Percentiles rank a stretch among this genome's conserved stretches.
phyloP scores from a whole-genome alignment of 2,329 filamentous ascomycete species.

The Trichoderma sp. region DNA sequence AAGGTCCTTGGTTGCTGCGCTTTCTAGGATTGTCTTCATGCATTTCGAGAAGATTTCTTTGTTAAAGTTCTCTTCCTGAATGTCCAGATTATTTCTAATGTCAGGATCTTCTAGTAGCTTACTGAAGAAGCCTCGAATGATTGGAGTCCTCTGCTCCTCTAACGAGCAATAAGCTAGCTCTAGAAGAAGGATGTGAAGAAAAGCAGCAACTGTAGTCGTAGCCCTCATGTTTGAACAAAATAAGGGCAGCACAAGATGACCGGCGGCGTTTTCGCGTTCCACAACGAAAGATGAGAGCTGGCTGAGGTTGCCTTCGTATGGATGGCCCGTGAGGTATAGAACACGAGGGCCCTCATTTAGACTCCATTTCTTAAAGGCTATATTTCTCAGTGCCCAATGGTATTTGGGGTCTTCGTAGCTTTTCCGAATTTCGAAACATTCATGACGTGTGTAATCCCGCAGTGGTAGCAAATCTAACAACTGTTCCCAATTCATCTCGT shows the following conservation, averaged over 20 bases:
- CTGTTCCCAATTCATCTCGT: not conserved
- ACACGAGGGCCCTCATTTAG: not conserved
- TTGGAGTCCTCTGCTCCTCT: fast-evolving
- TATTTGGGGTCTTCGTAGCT: not conserved
- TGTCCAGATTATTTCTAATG: fast-evolving
- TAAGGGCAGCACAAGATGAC: not conserved
- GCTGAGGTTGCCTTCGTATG: too few species aligned
- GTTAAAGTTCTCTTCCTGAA: not conserved
- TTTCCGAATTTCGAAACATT: not conserved
- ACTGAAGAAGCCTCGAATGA: not conserved
- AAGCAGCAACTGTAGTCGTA: fast-evolving
- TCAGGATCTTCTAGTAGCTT: not conserved
- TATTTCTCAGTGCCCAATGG: not conserved
- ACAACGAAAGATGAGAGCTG: not conserved
- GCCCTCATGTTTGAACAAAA: not conserved
- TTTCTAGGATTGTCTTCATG: not conserved
- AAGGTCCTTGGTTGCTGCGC: not conserved
- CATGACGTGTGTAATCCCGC: not conserved
- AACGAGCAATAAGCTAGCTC: not conserved
- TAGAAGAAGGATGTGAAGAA: not conserved
- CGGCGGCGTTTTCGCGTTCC: not conserved
- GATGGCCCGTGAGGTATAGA: not conserved
- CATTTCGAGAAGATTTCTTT: not conserved
- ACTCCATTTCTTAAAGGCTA: not conserved
- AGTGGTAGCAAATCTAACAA: not conserved